Evolutionary conservation across 306 rosid genomes (phyloP).

Genomic region (Myrica gale): DNA sequence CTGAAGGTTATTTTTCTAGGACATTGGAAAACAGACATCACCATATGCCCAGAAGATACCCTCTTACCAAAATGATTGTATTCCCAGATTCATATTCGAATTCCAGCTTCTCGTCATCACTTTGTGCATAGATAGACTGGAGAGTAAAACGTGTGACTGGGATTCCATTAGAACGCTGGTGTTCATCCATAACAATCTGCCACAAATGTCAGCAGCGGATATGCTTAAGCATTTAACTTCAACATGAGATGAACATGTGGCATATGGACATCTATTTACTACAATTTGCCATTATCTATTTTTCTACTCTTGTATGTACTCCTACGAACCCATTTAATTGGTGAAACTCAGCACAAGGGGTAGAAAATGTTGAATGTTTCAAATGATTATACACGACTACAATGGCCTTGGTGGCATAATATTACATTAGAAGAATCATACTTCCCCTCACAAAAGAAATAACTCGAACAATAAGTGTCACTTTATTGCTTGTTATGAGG

Average conservation of each 20-base stretch:
- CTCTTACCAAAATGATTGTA: slow-evolving; percentile 83
- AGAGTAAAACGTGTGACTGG: slow-evolving; percentile 84
- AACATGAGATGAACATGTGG: neutral
- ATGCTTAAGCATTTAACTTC: slow-evolving; percentile 21
- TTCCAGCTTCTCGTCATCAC: slow-evolving; percentile 90
- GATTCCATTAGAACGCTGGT: slow-evolving; percentile 87
- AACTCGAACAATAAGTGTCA: neutral
- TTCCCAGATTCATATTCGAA: slow-evolving; percentile 96
- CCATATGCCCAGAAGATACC: slow-evolving; percentile 23
- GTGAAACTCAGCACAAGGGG: neutral
- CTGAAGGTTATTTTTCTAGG: too few species aligned
- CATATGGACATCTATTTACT: too few species aligned
- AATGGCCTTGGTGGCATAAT: neutral
- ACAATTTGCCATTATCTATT: neutral
- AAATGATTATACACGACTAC: neutral
- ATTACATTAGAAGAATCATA: neutral
- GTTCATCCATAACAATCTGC: slow-evolving; percentile 98
- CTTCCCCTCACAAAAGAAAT: neutral
- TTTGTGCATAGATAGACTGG: slow-evolving; percentile 89
- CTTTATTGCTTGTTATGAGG: neutral
- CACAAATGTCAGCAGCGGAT: slow-evolving; percentile 18
- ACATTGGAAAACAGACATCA: neutral
- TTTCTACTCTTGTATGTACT: neutral
- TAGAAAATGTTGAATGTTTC: neutral
- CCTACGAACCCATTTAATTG: neutral